Conservation (phyloP, 2,329 filamentous ascomycete genomes). For the Diaporthe eres region DNA sequence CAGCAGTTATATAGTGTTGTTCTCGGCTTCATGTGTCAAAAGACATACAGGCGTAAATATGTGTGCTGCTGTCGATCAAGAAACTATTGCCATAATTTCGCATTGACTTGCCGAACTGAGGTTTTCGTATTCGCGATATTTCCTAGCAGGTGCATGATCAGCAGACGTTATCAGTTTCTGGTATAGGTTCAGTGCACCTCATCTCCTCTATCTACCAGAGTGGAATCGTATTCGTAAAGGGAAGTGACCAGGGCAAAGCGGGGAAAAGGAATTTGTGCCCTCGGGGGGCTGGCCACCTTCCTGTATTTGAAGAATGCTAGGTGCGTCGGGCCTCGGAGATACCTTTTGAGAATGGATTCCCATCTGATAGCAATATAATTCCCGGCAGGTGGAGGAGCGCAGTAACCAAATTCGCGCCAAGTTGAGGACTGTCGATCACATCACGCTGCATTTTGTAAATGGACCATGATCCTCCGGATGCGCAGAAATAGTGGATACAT, state of each 20-base stretch:
- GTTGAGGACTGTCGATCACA: background rate
- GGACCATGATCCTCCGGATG: background rate
- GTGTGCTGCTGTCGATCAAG: background rate
- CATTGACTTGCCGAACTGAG: background rate
- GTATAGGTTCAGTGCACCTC: background rate
- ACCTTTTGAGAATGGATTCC: background rate
- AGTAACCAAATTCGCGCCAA: background rate
- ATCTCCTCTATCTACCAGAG: background rate
- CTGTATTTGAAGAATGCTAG: background rate
- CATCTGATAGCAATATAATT: slow-evolving; percentile 25
- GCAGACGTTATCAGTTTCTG: background rate
- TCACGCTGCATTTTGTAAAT: background rate
- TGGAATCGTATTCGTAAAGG: slow-evolving; percentile 19
- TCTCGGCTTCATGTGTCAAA: slow-evolving; percentile 17
- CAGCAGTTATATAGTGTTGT: background rate
- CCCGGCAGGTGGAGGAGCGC: background rate
- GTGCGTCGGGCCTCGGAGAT: background rate
- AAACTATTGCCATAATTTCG: background rate
- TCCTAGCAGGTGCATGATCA: slow-evolving; percentile 2
- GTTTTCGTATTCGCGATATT: slow-evolving; percentile 15
- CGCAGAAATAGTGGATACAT: background rate
- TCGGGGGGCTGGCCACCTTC: background rate
- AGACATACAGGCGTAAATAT: background rate
- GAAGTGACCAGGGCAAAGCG: background rate
- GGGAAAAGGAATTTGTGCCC: background rate